Base-by-base conservation (phyloP, 805 yeast genomes). In the Pichia paraexigua region DNA sequence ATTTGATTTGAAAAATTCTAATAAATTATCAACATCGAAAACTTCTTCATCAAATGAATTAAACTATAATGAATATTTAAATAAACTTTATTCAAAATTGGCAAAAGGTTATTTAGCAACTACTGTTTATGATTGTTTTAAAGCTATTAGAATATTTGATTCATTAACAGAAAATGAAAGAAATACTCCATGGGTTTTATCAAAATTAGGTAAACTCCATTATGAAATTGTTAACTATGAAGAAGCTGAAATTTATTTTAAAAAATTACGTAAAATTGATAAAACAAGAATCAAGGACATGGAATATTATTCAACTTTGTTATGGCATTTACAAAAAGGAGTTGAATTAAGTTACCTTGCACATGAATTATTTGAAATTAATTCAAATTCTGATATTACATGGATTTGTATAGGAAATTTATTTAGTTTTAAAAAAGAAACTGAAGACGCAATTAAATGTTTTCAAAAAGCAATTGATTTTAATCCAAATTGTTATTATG, bases 361-460 rank as follows among this genome's bases (percentile, higher is more conserved):
- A 3, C 87, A 87, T 63, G 97, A 90, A 58, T 71, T 92, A 42
- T 73, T 82, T 55, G 87, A 82, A 52, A 71, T 82, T 18, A 80
- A 85, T 58, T 66, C 74, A n/a, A 59, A 63, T 22, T 72, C 83
- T 13, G 86, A 96, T 8, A 85, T 89, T 57, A 82, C 97, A 0
- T 92, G 99, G 98, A 85, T 94, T 56, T 83, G 86, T 1, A 74
- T 90, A 53, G 99, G 99, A 1, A 94, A 92, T 65, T 76, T 92
- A 44, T 87, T 87, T 56, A 88, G 97, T 8, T 72, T 91, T 39
- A 80, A 79, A 39, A 75, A 87, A 54, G 97, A 92, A 60, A 86
- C 94, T 3, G 94, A 87, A 56, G 95, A 87, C 64, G 96, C 98
- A 0, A 82, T 92, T 32, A 82, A 80, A 60, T 89, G 96, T 62